phyloP scores from a whole-genome alignment of 805 yeast species.

The Saturnispora sekii region DNA sequence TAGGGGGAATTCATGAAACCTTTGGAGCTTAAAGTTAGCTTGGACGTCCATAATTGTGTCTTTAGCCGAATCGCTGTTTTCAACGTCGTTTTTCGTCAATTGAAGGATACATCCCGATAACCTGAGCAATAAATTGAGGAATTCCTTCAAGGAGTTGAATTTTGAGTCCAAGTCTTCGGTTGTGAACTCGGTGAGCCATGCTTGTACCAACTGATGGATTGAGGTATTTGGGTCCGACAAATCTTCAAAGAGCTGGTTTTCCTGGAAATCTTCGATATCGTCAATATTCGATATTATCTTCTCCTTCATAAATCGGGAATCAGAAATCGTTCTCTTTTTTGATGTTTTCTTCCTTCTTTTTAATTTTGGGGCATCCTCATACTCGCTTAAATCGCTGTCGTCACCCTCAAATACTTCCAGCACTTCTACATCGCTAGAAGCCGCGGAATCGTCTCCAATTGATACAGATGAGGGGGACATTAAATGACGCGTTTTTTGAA shows the following conservation, averaged over 20 bases:
- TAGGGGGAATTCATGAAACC: constrained; percentile 62
- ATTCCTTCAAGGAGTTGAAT: constrained; percentile 43
- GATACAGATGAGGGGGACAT: neutral
- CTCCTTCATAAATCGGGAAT: neutral
- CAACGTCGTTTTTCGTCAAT: constrained; percentile 68
- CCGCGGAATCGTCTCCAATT: constrained; percentile 1
- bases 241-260: constrained; percentile 41
- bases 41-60: constrained; percentile 70
- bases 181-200: constrained; percentile 46
- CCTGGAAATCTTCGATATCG: constrained; percentile 34
- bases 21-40: constrained; percentile 48
- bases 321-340: neutral
- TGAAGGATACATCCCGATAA: constrained; percentile 62
- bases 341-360: neutral
- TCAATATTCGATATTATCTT: constrained; percentile 23
- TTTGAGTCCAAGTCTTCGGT: constrained; percentile 28
- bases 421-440: neutral
- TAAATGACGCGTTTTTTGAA: neutral
- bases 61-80: constrained; percentile 40
- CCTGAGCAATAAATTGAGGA: constrained; percentile 61
- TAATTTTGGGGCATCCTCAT: neutral
- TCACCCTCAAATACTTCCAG: too few species aligned
- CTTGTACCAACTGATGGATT: constrained; percentile 40
- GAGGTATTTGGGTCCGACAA: constrained; percentile 40
- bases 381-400: neutral